These are phyloP conservation scores for Starmerella asiatica DNA, from an alignment of 805 yeast species.

Conservation along the genomic window DNA sequence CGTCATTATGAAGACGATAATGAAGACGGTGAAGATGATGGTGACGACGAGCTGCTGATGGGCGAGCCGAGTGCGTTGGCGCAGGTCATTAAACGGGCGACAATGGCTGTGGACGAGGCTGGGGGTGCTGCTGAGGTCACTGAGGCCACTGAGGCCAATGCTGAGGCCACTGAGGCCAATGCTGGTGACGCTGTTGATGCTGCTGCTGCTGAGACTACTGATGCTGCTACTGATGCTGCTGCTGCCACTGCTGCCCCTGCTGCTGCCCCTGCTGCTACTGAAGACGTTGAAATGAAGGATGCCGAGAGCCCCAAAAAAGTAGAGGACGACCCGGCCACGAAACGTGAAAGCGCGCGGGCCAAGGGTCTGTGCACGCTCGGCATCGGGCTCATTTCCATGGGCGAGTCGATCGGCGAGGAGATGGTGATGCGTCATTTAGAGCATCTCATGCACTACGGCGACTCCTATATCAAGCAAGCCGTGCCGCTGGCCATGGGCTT, in stretches of 20 bases:
- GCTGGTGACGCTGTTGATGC: conserved; percentile 5
- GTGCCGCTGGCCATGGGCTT: conserved; percentile 98
- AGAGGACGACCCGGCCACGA: conserved; percentile 22
- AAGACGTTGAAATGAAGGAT: conserved; percentile 11
- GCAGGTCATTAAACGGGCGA: conserved; percentile 23
- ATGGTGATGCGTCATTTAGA: conserved; percentile 96
- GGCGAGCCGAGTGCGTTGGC: background rate
- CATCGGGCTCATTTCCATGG: conserved; percentile 87
- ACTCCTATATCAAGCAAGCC: conserved; percentile 74
- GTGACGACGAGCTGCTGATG: conserved; percentile 22
- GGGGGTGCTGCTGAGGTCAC: background rate
- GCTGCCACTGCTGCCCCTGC: conserved; percentile 13
- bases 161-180: conserved; percentile 10
- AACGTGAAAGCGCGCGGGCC: conserved; percentile 33
- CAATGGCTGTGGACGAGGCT: conserved; percentile 10
- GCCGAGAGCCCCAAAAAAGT: conserved; percentile 24
- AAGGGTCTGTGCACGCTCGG: conserved; percentile 91
- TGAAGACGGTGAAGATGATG: conserved; percentile 46
- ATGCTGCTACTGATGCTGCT: conserved; percentile 19
- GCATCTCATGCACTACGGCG: conserved; percentile 96
- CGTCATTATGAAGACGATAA: conserved; percentile 49
- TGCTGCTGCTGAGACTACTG: conserved; percentile 4
- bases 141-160: conserved; percentile 11
- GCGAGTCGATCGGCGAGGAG: conserved; percentile 95
- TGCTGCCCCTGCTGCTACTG: conserved; percentile 18